phyloP scores from a whole-genome alignment of 495 filamentous ascomycete genomes.

The Haplographium delicatum region DNA sequence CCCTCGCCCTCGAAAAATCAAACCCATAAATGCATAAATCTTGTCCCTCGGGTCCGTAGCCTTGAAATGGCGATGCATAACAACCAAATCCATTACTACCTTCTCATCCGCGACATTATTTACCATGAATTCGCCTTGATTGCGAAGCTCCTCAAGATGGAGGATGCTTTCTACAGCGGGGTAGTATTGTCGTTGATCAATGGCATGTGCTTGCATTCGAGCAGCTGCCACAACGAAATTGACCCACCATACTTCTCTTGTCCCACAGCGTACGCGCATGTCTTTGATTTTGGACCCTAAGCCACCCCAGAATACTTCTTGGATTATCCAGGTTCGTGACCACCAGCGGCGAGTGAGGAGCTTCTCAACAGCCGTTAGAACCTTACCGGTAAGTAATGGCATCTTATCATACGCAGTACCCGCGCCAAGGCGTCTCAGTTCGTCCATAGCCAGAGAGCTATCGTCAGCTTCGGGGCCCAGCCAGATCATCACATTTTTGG shows the following conservation, averaged over 20 bases:
- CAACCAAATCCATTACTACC: no score
- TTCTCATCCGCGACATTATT: background rate
- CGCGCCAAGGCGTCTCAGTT: background rate
- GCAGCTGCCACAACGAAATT: background rate
- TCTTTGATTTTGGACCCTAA: no score
- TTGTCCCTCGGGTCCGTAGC: background rate
- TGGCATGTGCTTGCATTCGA: background rate
- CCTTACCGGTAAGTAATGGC: background rate
- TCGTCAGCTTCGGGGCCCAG: background rate
- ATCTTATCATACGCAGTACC: background rate
- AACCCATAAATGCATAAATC: background rate
- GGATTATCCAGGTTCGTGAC: background rate
- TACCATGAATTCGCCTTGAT: background rate
- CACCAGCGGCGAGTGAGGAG: background rate
- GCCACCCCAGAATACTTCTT: background rate
- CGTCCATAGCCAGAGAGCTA: background rate
- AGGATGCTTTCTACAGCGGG: background rate
- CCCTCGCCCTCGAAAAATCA: background rate
- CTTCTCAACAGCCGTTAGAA: background rate
- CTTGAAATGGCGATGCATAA: no score
- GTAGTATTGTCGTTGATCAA: background rate
- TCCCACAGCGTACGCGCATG: no score
- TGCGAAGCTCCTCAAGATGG: background rate
- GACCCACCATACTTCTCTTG: background rate
- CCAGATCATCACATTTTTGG: background rate